Percentiles rank a stretch among this genome's conserved stretches.
phyloP scores from a whole-genome alignment of 495 filamentous ascomycete species.

The Hypoxylon rickii region DNA sequence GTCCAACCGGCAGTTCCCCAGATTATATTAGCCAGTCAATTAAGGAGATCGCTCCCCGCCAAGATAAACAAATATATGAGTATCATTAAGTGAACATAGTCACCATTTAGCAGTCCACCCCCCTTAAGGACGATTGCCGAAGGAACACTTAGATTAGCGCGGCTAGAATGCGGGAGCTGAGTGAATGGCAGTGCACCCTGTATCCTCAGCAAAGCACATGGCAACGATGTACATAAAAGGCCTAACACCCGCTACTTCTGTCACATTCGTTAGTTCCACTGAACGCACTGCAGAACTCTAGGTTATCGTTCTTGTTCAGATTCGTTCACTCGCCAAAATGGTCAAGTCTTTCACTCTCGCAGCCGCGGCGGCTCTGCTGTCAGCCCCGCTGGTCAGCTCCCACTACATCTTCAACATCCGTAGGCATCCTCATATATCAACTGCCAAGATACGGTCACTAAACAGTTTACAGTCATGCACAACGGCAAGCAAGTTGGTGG shows the following conservation, averaged over 20 bases:
- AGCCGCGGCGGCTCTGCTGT: constrained; percentile 29
- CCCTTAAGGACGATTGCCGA: constrained; percentile 17
- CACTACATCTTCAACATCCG: constrained; percentile 50
- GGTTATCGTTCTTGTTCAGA: neutral
- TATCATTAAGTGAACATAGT: constrained; percentile 9
- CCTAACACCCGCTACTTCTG: too few relatives aligned
- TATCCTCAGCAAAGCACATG: constrained; percentile 1
- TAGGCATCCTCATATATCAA: constrained; percentile 15
- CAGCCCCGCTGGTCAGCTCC: constrained; percentile 36
- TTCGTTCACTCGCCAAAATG: constrained; percentile 27
- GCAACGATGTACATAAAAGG: constrained; percentile 19
- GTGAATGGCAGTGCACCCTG: neutral
- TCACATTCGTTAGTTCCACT: constrained; percentile 9
- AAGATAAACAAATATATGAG: constrained; percentile 8
- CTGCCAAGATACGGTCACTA: constrained; percentile 13
- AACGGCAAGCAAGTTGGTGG: constrained; percentile 44
- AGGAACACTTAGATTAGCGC: constrained; percentile 8
- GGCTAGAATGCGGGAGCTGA: constrained; percentile 11
- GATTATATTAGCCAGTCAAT: constrained; percentile 19
- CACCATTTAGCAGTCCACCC: neutral
- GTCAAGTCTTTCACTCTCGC: constrained; percentile 35
- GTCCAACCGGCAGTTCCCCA: constrained; percentile 30
- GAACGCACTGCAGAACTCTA: constrained; percentile 1
- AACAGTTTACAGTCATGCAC: constrained; percentile 34
- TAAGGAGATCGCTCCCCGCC: constrained; percentile 13